A percentile compares a stretch with the other conserved stretches of the same genome.
Conservation (phyloP, 1,284 basidiomycete genomes). For the Rhodotorula sp. region DNA sequence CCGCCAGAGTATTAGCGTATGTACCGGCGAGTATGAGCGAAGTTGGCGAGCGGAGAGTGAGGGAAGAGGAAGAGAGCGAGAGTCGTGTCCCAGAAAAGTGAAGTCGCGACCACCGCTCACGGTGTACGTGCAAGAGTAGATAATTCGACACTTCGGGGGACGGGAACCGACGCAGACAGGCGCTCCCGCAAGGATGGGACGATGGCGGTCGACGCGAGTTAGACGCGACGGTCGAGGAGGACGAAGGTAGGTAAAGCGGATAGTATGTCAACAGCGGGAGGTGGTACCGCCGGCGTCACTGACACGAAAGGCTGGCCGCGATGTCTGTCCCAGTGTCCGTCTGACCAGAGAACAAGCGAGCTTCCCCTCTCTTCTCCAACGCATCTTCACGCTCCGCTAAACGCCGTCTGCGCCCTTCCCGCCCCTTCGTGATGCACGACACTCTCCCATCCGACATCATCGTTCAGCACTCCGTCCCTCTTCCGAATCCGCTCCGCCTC, state of each 20-base stretch:
- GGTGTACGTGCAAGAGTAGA: too few relatives aligned
- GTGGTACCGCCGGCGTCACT: too few relatives aligned
- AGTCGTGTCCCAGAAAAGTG: too few relatives aligned
- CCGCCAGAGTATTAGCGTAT: too few relatives aligned
- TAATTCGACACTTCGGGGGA: not conserved
- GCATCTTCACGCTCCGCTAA: not conserved
- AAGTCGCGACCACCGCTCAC: too few relatives aligned
- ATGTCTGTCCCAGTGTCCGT: too few relatives aligned
- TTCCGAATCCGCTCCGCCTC: constrained; percentile 9
- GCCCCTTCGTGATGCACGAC: constrained; percentile 25
- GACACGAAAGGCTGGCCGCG: too few relatives aligned
- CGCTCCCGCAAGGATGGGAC: too few relatives aligned
- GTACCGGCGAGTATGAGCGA: not conserved
- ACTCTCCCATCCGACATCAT: constrained; percentile 21
- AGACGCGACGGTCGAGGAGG: not conserved
- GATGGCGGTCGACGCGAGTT: too few relatives aligned
- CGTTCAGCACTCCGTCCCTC: constrained; percentile 13
- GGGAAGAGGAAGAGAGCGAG: not conserved
- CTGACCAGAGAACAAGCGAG: not conserved
- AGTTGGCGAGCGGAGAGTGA: not conserved
- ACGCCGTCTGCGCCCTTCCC: constrained; percentile 14
- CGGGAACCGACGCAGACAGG: not conserved
- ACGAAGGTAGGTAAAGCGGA: too few relatives aligned
- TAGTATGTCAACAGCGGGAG: constrained; percentile 1
- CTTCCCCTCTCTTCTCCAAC: not conserved